These are phyloP conservation scores for Kickxella alabastrina DNA, from an alignment of 192 early-diverging fungal genomes.

Conservation along the genomic window DNA sequence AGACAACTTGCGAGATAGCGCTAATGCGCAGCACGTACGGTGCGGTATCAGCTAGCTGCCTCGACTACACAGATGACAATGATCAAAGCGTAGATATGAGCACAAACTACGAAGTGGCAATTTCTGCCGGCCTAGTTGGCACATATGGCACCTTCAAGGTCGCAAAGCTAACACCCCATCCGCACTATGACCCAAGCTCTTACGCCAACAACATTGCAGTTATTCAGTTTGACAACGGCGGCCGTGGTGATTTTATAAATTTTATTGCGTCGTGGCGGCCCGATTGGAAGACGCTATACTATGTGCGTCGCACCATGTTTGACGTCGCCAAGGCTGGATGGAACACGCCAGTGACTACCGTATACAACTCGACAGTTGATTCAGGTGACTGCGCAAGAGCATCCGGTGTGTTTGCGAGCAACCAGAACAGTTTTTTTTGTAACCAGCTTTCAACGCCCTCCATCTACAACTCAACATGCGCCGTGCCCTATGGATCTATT, in stretches of 20 bases:
- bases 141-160: slow-evolving; percentile 24
- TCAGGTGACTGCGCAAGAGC: slow-evolving; percentile 9
- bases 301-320: slow-evolving; percentile 21
- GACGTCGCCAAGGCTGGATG: slow-evolving; percentile 3
- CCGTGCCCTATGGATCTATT: slow-evolving; percentile 24
- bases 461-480: slow-evolving; percentile 22
- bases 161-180: slow-evolving; percentile 20
- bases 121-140: slow-evolving; percentile 15
- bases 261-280: slow-evolving; percentile 41
- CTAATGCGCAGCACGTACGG: slow-evolving; percentile 32
- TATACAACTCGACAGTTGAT: slow-evolving; percentile 5
- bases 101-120: slow-evolving; percentile 26
- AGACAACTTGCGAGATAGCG: slow-evolving; percentile 45
- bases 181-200: slow-evolving; percentile 32
- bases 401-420: slow-evolving; percentile 14
- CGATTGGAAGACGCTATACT: slow-evolving; percentile 36
- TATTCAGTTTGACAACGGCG: slow-evolving; percentile 23
- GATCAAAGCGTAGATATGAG: slow-evolving; percentile 11
- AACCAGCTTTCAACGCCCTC: slow-evolving; percentile 19
- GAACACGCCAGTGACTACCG: slow-evolving; percentile 15
- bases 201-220: slow-evolving; percentile 48
- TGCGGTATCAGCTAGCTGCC: slow-evolving; percentile 37
- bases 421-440: slow-evolving; percentile 34
- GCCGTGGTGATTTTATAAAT: slow-evolving; percentile 22
- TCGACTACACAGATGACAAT: slow-evolving; percentile 22